A percentile compares a stretch with the other conserved stretches of the same genome.
Evolutionary conservation across 169 alveolate species (phyloP).

Genomic region (Fabrea salina): DNA sequence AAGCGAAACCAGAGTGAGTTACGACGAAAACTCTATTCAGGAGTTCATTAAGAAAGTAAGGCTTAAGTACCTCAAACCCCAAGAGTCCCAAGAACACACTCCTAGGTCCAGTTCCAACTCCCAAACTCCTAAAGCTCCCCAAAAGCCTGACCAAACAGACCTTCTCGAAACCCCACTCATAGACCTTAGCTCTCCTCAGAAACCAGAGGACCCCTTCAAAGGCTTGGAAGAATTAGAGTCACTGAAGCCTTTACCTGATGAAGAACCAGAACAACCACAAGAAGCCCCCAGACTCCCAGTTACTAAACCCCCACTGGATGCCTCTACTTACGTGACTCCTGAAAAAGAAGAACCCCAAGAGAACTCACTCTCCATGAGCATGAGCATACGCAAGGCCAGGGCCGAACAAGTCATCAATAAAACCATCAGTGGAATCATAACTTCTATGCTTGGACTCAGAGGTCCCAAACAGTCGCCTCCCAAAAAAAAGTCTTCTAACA

Average conservation of each 20-base stretch:
- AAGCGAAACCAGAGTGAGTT: no score
- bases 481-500: background rate
- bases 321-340: background rate
- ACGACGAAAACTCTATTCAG: background rate
- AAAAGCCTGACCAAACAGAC: no score
- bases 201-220: background rate
- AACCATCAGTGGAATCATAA: slow-evolving; percentile 13
- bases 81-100: background rate
- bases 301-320: background rate
- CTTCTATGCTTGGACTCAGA: background rate
- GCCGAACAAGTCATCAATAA: background rate
- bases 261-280: background rate
- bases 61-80: background rate
- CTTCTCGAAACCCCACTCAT: no score
- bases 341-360: background rate
- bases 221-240: background rate
- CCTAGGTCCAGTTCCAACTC: no score
- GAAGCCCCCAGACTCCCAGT: background rate
- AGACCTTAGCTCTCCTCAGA: no score
- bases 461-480: background rate
- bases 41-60: background rate
- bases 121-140: no score
- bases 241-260: background rate
- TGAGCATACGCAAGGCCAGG: background rate
- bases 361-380: background rate